Percentiles rank a stretch among this genome's conserved stretches.
These are phyloP conservation scores for Sungouiella thailandica DNA, from an alignment of 805 yeast species.

Conservation along the genomic window DNA sequence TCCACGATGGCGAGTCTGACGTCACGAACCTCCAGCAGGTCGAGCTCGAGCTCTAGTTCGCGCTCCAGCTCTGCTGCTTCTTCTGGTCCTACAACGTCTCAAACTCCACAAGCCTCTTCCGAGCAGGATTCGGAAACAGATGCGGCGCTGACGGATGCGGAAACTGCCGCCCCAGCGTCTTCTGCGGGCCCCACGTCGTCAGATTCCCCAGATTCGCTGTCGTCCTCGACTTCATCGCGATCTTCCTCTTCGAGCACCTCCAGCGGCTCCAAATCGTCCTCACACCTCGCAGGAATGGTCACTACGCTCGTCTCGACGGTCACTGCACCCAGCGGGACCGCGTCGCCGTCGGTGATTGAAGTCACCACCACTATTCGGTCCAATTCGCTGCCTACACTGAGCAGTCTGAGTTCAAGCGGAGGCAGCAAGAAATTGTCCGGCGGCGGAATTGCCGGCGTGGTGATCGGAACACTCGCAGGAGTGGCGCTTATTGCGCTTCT, in stretches of 20 bases:
- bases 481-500: conserved; percentile 25
- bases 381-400: no score
- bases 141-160: no score
- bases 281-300: conserved; percentile 6
- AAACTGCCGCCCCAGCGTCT: no score
- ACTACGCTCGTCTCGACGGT: conserved; percentile 20
- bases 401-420: conserved; percentile 2
- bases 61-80: conserved; percentile 3
- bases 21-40: conserved; percentile 1
- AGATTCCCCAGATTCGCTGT: no score
- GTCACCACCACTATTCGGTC: conserved; percentile 22
- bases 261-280: conserved; percentile 9
- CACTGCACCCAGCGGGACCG: conserved; percentile 9
- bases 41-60: conserved; percentile 4
- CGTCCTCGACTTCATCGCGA: conserved; percentile 5
- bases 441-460: conserved; percentile 41
- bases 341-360: conserved; percentile 14
- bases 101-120: no score
- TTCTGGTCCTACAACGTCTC: no score
- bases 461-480: conserved; percentile 39
- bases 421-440: conserved; percentile 22
- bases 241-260: conserved; percentile 6
- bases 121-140: no score
- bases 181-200: no score
- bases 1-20: conserved; percentile 7